A percentile compares a stretch with the other conserved stretches of the same genome.
phyloP scores from a whole-genome alignment of 176 grass and related monocot genomes.

The Miscanthus lutarioriparius region DNA sequence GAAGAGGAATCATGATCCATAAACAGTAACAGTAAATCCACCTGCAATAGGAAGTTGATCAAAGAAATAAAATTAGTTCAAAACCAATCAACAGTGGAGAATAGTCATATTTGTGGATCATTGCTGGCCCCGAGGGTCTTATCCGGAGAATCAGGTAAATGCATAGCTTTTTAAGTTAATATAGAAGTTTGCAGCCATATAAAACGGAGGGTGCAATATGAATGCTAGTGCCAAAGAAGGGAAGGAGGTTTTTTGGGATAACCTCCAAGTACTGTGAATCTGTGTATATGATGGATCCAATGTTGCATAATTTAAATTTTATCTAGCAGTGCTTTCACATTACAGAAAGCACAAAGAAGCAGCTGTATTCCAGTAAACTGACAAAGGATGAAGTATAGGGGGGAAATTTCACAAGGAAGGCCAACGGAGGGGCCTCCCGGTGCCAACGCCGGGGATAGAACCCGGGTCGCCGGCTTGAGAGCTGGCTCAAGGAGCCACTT shows the following conservation, averaged over 20 bases:
- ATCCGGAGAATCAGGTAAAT: neutral
- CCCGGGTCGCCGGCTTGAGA: too few species aligned
- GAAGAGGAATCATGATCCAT: conserved; percentile 1
- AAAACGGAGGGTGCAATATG: neutral
- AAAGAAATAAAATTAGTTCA: conserved; percentile 31
- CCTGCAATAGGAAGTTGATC: conserved; percentile 55
- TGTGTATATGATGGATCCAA: neutral
- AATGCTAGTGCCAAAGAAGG: neutral
- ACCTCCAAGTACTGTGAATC: neutral
- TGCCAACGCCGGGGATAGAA: too few species aligned
- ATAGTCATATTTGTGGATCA: neutral
- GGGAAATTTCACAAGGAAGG: too few species aligned
- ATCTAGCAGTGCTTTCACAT: neutral
- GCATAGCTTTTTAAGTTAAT: neutral
- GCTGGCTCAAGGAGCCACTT: too few species aligned
- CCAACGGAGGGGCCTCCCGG: too few species aligned
- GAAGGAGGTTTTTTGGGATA: neutral
- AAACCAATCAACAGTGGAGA: neutral
- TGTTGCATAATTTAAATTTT: neutral
- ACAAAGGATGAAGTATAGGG: too few species aligned
- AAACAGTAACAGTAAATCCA: conserved; percentile 60
- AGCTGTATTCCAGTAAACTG: too few species aligned
- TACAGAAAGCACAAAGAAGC: neutral
- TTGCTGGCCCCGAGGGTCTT: neutral
- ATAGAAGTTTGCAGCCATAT: neutral